phyloP scores from a whole-genome alignment of 371 early-diverging fungal genomes.

The Circinella minor region DNA sequence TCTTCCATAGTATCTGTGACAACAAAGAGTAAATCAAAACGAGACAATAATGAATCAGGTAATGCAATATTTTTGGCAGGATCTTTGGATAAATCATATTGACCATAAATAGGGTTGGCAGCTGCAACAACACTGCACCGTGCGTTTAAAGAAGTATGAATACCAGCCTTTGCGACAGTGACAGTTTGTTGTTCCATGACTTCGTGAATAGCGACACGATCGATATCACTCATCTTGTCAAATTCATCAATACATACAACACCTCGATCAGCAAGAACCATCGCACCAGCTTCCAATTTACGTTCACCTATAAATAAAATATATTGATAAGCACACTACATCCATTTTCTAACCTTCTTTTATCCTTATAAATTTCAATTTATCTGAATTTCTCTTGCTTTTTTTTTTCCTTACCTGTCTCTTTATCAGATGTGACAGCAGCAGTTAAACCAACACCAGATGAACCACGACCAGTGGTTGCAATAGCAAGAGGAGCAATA shows the following conservation, averaged over 20 bases:
- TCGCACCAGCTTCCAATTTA: conserved; percentile 98
- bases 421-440: conserved; percentile 89
- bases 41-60: conserved; percentile 95
- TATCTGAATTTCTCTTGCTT: background rate
- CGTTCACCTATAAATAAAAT: conserved; percentile 65
- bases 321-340: background rate
- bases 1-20: conserved; percentile 92
- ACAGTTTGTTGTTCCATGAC: conserved; percentile 99
- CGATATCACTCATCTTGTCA: conserved; percentile 99
- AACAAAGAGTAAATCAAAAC: conserved; percentile 99
- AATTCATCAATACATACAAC: conserved; percentile 99
- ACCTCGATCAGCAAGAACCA: conserved; percentile 99
- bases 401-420: conserved; percentile 55
- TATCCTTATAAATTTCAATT: background rate
- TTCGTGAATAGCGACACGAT: conserved; percentile 99
- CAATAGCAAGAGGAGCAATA: conserved; percentile 91
- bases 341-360: background rate
- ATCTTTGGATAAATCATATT: conserved; percentile 77
- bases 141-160: conserved; percentile 98
- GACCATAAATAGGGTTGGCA: conserved; percentile 98
- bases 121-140: conserved; percentile 99
- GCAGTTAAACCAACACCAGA: conserved; percentile 99
- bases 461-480: conserved; percentile 96
- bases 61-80: conserved; percentile 98
- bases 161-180: conserved; percentile 98